These are phyloP conservation scores for Geranium brycei DNA, from an alignment of 345 rosid genomes.

Conservation along the genomic window DNA sequence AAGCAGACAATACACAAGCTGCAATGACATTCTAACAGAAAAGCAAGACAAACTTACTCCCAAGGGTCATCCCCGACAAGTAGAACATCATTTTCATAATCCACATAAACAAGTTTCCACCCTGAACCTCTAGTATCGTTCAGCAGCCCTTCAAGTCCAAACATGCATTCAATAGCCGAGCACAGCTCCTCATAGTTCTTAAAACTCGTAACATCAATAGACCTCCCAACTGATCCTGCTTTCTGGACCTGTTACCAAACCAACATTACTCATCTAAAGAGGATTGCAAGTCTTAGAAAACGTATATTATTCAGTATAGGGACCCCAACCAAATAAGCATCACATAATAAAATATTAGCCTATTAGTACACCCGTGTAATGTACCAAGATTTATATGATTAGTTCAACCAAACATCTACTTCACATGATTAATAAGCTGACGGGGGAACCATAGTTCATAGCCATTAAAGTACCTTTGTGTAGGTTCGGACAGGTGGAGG, in stretches of 20 bases:
- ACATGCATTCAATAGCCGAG: constrained; percentile 83
- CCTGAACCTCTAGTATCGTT: constrained; percentile 64
- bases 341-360: no score
- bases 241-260: constrained; percentile 65
- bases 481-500: constrained; percentile 75
- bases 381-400: no score
- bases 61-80: constrained; percentile 98
- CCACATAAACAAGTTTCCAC: constrained; percentile 94
- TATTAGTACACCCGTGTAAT: no score
- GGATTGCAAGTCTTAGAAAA: no score
- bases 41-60: constrained; percentile 52
- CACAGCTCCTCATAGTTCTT: constrained; percentile 70
- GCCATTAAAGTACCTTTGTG: constrained; percentile 44
- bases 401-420: no score
- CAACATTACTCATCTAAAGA: background rate
- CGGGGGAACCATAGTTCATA: no score
- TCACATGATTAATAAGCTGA: no score
- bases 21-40: no score
- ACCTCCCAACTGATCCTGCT: constrained; percentile 94
- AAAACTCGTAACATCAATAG: constrained; percentile 76
- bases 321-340: no score
- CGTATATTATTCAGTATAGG: no score
- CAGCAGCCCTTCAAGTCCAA: constrained; percentile 85
- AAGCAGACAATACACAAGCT: no score
- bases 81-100: constrained; percentile 86